Evolutionary conservation across 257 asterid species (phyloP), one percentile per base, ranked within the genome.

Genomic region (Catharanthus roseus): DNA sequence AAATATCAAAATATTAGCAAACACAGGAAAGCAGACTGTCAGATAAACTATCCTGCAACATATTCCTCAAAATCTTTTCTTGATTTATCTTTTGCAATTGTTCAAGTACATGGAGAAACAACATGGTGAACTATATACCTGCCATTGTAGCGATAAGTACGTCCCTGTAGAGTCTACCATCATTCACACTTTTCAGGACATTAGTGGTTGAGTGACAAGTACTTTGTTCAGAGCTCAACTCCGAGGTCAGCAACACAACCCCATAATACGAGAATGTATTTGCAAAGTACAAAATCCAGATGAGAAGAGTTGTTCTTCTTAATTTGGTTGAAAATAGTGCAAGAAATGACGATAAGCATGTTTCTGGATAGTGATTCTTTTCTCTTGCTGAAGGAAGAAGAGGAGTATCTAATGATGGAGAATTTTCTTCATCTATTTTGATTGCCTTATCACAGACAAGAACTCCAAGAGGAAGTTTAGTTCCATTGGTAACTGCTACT

Each of bases 61-160:
- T 12, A 45, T 19, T 31, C 26, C 23, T 61, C 24, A 61, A 5
- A 42, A 7, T 2, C n/a, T 41, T 23, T 28, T 42, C 55, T 0
- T 24, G 24, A 54, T 23, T 54, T 53, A 2, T 65, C 47, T 24
- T 24, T 65, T 10, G 53, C 10, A 23, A 45, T 8, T 39, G 56
- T 39, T 70, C 69, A 64, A 38, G 28, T 36, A n/a, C 51, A 9
- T 10, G 10, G 18, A 64, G 49, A 41, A 65, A 45, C n/a, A 2
- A 38, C 2, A 69, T 11, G 8, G 28, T 33, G 33, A 72, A 39
- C 45, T n/a, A 3, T 28, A 6, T 77, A 88, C 89, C 90, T 83
- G 95, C 95, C 36, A 88, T 31, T 69, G 90, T 83, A 49, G 95
- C 83, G 79, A 86, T 75, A 49, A 88, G 83, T 21, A 80, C 85